Evolutionary conservation across 768 basidiomycete species (phyloP).

Genomic region (Rhizopogon roseolus): DNA sequence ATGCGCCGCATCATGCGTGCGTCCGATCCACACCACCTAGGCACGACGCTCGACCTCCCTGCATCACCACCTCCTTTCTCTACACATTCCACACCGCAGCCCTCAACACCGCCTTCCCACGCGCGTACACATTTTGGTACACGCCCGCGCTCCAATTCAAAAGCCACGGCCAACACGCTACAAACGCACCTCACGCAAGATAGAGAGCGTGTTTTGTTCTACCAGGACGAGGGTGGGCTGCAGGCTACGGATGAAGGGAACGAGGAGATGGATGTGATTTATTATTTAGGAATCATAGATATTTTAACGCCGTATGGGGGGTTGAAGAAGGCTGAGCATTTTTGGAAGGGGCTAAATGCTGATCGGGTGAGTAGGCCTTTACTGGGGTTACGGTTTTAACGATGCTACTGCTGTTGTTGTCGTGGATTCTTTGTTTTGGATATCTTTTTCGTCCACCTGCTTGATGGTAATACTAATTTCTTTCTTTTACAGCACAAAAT

Average conservation of each 20-base stretch:
- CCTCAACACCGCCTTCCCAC: background rate
- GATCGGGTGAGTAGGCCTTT: constrained; percentile 69
- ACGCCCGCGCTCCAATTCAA: background rate
- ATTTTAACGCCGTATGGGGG: constrained; percentile 86
- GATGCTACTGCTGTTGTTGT: too few species aligned
- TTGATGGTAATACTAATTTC: background rate
- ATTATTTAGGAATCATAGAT: constrained; percentile 96
- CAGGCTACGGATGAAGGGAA: constrained; percentile 88
- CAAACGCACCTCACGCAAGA: constrained; percentile 9
- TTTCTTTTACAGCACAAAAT: constrained; percentile 72
- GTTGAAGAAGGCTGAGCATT: constrained; percentile 78
- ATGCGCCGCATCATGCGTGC: constrained; percentile 82
- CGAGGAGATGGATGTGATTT: constrained; percentile 67
- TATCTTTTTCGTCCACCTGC: background rate
- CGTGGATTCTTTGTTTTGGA: too few species aligned
- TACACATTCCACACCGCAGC: constrained; percentile 22
- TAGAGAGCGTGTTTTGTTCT: constrained; percentile 79
- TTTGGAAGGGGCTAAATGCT: constrained; percentile 87
- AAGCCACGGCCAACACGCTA: background rate
- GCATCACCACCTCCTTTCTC: constrained; percentile 26
- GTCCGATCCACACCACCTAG: constrained; percentile 73
- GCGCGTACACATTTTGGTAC: background rate
- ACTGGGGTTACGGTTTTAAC: constrained; percentile 3
- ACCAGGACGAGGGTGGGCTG: constrained; percentile 93
- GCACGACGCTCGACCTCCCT: constrained; percentile 48